Conservation (phyloP, 345 rosid species). For the Populus pruinosa region DNA sequence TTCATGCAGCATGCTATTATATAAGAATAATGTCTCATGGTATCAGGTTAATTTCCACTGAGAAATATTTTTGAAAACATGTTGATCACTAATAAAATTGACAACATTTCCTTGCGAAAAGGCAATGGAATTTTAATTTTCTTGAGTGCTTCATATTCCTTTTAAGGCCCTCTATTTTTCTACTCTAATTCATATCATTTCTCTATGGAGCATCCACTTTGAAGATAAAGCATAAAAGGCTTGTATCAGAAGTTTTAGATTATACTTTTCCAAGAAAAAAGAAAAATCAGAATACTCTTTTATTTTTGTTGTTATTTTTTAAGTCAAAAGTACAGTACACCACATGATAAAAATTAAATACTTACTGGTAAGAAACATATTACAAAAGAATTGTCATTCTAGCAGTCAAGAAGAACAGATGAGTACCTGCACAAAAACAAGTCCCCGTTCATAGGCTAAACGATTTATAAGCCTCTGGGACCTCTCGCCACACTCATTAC, state of each 20-base stretch:
- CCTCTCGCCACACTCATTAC: slow-evolving; percentile 73
- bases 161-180: neutral
- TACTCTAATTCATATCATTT: neutral
- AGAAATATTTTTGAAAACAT: neutral
- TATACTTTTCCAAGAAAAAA: neutral
- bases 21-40: neutral
- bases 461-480: slow-evolving; percentile 77
- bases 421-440: slow-evolving; percentile 73
- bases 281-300: neutral
- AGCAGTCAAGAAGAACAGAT: slow-evolving; percentile 5
- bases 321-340: neutral
- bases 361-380: neutral
- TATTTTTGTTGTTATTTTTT: neutral
- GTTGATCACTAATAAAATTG: neutral
- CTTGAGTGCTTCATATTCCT: neutral
- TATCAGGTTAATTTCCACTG: neutral
- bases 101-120: neutral
- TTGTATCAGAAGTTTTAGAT: neutral
- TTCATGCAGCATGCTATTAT: too few relatives aligned
- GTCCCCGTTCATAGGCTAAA: slow-evolving; percentile 76
- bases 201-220: neutral
- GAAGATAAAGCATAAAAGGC: neutral
- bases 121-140: neutral
- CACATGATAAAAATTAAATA: neutral
- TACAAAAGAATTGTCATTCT: neutral